Evolutionary conservation across 2,329 filamentous ascomycete genomes (phyloP).

Genomic region (Xylariaceae sp.): DNA sequence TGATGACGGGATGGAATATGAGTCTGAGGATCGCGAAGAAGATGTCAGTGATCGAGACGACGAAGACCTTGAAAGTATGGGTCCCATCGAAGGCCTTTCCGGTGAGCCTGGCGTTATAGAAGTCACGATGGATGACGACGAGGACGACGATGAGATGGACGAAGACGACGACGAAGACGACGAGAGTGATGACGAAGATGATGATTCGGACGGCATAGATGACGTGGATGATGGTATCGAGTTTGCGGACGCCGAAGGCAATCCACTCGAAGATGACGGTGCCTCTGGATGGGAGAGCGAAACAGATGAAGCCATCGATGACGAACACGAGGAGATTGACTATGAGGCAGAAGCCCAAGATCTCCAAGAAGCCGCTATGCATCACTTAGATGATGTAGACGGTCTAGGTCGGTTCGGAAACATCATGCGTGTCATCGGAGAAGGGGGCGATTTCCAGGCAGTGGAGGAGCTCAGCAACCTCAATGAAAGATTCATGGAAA

Average conservation of each 20-base stretch:
- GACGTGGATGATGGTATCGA: constrained; percentile 51
- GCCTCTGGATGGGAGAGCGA: constrained; percentile 62
- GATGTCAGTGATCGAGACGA: constrained; percentile 89
- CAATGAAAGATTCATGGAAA: constrained; percentile 53
- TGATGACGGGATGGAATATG: constrained; percentile 90
- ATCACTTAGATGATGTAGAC: constrained; percentile 43
- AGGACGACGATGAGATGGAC: constrained; percentile 64
- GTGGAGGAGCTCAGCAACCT: constrained; percentile 49
- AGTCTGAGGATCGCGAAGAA: constrained; percentile 73
- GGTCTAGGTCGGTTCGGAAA: constrained; percentile 44
- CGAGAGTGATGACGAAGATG: constrained; percentile 59
- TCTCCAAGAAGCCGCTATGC: constrained; percentile 50
- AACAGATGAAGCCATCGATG: constrained; percentile 56
- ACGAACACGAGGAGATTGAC: constrained; percentile 50
- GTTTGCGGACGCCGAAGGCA: constrained; percentile 63
- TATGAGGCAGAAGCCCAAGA: constrained; percentile 57
- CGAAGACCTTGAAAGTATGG: constrained; percentile 73
- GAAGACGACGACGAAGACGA: constrained; percentile 60
- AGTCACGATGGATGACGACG: constrained; percentile 74
- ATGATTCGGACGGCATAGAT: constrained; percentile 60
- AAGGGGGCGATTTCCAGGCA: constrained; percentile 51
- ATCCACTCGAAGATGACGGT: constrained; percentile 58
- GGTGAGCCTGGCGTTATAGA: constrained; percentile 63
- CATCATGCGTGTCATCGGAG: constrained; percentile 55
- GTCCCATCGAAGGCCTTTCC: constrained; percentile 74